Percentiles rank a stretch among this genome's conserved stretches.
Conservation (phyloP, 2,329 filamentous ascomycete species). For the Diaporthe eres region DNA sequence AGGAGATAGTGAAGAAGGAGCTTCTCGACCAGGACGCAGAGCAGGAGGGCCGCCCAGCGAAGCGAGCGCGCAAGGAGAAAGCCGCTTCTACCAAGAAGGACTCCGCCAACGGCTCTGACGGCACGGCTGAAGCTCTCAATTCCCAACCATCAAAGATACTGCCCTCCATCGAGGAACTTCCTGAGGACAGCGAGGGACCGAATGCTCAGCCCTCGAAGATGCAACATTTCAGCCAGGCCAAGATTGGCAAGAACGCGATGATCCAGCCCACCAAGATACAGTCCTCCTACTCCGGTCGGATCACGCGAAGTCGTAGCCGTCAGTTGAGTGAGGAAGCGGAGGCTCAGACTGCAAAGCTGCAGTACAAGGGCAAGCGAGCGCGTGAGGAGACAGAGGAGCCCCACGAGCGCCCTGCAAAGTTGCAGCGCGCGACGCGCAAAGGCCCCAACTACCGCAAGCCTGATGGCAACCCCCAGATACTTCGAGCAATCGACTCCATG, state of each 20-base stretch:
- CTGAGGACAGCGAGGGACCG: not conserved
- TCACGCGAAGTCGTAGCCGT: not conserved
- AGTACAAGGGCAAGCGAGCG: constrained; percentile 22
- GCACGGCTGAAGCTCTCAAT: not conserved
- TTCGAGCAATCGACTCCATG: not conserved
- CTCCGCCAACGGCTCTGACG: not conserved
- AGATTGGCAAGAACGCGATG: not conserved
- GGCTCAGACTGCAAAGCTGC: constrained; percentile 22
- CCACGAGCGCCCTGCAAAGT: constrained; percentile 30
- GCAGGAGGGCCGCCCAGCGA: constrained; percentile 2
- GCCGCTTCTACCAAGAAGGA: not conserved
- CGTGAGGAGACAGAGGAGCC: constrained; percentile 7
- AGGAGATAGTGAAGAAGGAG: constrained; percentile 12
- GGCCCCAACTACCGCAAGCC: not conserved
- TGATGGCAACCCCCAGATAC: constrained; percentile 10
- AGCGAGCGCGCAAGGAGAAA: constrained; percentile 10
- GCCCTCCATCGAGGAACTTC: constrained; percentile 20
- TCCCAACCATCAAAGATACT: not conserved
- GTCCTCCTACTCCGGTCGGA: not conserved
- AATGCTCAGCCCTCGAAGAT: not conserved
- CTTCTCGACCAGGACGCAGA: not conserved
- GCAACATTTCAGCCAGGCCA: not conserved
- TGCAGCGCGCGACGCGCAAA: constrained; percentile 2
- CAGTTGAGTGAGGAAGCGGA: constrained; percentile 16
- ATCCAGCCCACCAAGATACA: not conserved